Evolutionary conservation across 164 flowering plant genomes (phyloP), one percentile per base, ranked within the genome.

Genomic region (Platanus orientalis): DNA sequence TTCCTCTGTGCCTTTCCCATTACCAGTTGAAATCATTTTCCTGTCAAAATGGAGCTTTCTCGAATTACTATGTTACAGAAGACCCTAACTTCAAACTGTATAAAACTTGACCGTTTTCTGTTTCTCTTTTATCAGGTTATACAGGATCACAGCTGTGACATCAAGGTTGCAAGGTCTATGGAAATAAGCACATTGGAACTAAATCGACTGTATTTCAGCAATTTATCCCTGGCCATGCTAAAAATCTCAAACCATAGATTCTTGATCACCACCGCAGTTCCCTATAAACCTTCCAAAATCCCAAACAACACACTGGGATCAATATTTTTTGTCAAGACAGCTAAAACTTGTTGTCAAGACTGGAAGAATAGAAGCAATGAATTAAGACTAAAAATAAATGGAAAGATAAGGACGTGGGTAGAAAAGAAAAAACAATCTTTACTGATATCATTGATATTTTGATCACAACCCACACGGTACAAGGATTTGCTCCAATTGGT

Each of bases 1-100:
- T 32, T 28, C 36, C 28, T 65, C 62, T 10, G 44, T 7, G 29
- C 17, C 29, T 34, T 68, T 34, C 34, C 21, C 67, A 57, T 62
- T 55, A 42, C 61, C 63, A 40, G 45, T 54, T 26, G 68, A 61
- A 68, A 23, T 50, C 75, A 71, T 75, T 49, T 42, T 62, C 27
- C 7, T 5, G 14, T 44, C 47, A 64, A 50, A 49, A 14, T 19
- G 29, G 40, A 36, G 9, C 27, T 51, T 48, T 49, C 36, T 48
- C 45, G 51, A 55, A 36, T 21, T 34, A 19, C 21, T n/a, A 12
- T 34, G 7, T 23, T 0, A 34, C 4, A 6, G 12, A 7, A 19
- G 34, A 30, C 54, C 40, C 20, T 4, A 32, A 10, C 2, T 51
- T 39, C 40, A 27, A 62, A 34, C 21, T 52, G 57, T 6, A 51